Evolutionary conservation across 345 rosid species (phyloP), one percentile per base, ranked within the genome.

Genomic region (Isatis tinctoria): DNA sequence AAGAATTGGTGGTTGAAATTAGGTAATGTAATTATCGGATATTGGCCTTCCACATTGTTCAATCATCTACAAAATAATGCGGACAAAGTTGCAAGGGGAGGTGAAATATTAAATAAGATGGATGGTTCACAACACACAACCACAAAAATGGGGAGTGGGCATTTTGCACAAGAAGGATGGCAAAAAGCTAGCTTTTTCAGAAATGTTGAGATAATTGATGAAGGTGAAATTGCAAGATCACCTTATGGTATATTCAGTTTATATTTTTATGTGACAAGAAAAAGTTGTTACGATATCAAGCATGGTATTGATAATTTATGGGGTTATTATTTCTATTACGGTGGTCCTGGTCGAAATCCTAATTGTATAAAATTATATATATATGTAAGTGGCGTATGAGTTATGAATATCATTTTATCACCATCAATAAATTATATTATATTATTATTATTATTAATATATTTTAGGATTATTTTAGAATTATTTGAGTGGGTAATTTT

Each of bases 281-380:
- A n/a, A 2, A 67, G 49, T 41, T 86, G 90, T 77, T 86, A 86
- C 52, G 81, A 84, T 73, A 76, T 80, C 27, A 78, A 59, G 35
- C 63, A 26, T 9, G 78, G 73, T 3, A 58, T 49, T 26, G 74
- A 9, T 53, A 2, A 30, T n/a, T 28, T 72, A 62, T 80, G 81
- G 85, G 83, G 81, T 28, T 78, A 40, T 69, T 79, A 57, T 79
- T 79, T 82, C 64, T 86, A 72, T 49, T 86, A 71, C 43, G 86
- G 90, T 40, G 87, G 90, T 37, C 86, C 86, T 60, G 86, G 87
- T 36, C 74, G 73, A 70, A 84, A 75, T 54, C 65, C 80, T 5
- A 75, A 79, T 59, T 86, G 90, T 77, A 41, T 9, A 4, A 41
- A 10, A 36, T n/a, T n/a, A n/a, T n/a, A n/a, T n/a, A n/a, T n/a